Base-by-base conservation (phyloP, 352 stramenopile genomes). In the Pythium apleroticum region DNA sequence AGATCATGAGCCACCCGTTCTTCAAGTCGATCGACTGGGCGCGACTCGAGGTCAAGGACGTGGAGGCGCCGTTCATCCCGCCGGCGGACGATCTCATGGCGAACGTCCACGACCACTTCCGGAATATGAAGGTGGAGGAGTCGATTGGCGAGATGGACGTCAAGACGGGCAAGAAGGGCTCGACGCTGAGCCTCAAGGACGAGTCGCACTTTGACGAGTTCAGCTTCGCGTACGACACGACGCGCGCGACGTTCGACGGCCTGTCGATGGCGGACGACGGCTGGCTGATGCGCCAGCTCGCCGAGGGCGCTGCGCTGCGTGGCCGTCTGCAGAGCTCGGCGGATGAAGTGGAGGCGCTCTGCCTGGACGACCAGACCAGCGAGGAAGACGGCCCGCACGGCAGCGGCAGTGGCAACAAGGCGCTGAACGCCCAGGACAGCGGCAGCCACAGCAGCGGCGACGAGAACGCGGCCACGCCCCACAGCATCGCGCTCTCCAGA, bases 161-260 rank as follows among this genome's bases (percentile, higher is more conserved):
- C 59, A 64, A 86, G 41, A 85, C 84, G 46, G 78, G 84, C 46
- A 83, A 76, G 48, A 90, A 90, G 52, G 69, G 78, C 8, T 60
- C 74, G 41, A 76, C 73, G 30, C 49, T 73, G 24, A 78, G 65
- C 12, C 60, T 60, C 30, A 80, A 70, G 25, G 79, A 89, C 53
- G 77, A 89, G 61, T 89, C 81, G 10, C 82, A 96, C 69, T 94
- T 96, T 57, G 87, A 94, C 62, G 87, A 94, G 62, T 96, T 96
- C 63, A 93, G 82, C 71, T 96, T 96, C 64, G 84, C 79, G 30
- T 94, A 91, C 61, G 87, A 96, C 70, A 88, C 72, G 52, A 91
- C 66, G 61, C 84, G 85, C 55, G 69, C 81, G 31, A 94, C 83
- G 52, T 89, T 93, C 48, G 81, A 93, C 52, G 77, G 84, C 10